Base-by-base conservation (phyloP, 2,329 filamentous ascomycete genomes). In the Dothistroma pini region DNA sequence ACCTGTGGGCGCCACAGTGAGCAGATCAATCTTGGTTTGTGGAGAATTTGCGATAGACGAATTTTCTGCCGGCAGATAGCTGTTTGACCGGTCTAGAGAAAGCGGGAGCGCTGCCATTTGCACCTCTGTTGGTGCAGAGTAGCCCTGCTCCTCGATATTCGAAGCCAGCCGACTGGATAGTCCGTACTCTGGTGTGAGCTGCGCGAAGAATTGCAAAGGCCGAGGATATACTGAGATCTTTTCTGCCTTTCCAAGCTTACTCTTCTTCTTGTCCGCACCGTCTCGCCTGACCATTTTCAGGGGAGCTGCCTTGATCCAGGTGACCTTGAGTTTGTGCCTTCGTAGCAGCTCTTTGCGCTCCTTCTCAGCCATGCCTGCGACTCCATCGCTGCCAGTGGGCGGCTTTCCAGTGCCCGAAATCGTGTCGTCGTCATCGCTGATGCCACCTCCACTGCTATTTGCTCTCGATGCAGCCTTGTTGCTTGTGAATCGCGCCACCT, bases 1-100 rank as follows among this genome's bases (percentile, higher is more conserved):
- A 25, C 95, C 95, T 0, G 95, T 99, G 1, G 95, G 95, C 2
- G 95, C 95, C 49, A 97, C 87, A 0, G 91, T 90, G 64, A 99
- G 76, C 44, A 99, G 85, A 78, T 99, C 88, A 4, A 93, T 79
- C 41, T 62, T 58, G 3, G 38, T 22, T 54, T 35, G 25, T 48
- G 47, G 31, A 21, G 54, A 38, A 29, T 60, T 21, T 76, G 75
- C 22, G 71, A 71, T 29, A 73, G 56, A 48, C 32, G 59, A 49
- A 62, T 58, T 59, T 63, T 64, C 21, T 65, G 71, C 62, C 32
- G 86, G 75, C 0, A 83, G 83, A 59, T 75, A 64, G 34, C 66
- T 78, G 63, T 81, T 78, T 0, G 84, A 81, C 16, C 81, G 21
- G 14, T 68, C 69, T 34, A 97, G 78, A 38, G 97, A 79, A 51